Conservation (phyloP, 768 basidiomycete species). For the Hypholoma fasciculare region DNA sequence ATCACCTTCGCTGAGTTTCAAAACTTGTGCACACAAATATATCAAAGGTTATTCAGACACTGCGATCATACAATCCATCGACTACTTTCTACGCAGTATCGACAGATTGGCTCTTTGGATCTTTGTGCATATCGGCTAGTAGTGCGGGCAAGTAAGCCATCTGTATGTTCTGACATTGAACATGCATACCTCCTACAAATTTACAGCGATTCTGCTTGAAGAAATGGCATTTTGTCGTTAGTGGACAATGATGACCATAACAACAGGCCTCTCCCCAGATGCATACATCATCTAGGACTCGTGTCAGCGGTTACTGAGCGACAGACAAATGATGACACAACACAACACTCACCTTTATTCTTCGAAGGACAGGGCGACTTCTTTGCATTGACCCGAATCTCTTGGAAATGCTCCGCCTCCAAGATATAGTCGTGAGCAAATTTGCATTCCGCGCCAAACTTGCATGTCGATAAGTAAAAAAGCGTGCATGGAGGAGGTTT, state of each 20-base stretch:
- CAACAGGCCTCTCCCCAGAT: constrained; percentile 61
- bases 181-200: constrained; percentile 55
- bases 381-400: constrained; percentile 57
- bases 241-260: constrained; percentile 53
- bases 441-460: constrained; percentile 56
- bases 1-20: constrained; percentile 34
- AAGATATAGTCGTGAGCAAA: constrained; percentile 65
- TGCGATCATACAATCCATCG: constrained; percentile 13
- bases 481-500: constrained; percentile 67
- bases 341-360: constrained; percentile 49
- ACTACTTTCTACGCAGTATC: constrained; percentile 12
- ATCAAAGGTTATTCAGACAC: constrained; percentile 18
- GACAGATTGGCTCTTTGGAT: constrained; percentile 21
- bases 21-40: constrained; percentile 12
- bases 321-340: not conserved
- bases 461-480: constrained; percentile 64
- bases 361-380: constrained; percentile 60
- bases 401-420: constrained; percentile 49
- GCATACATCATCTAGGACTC: constrained; percentile 50
- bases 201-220: constrained; percentile 60
- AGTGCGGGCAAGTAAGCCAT: constrained; percentile 17
- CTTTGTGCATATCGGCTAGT: constrained; percentile 43
- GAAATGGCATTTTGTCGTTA: constrained; percentile 41
- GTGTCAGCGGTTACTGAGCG: constrained; percentile 1
- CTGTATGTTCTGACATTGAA: not conserved